Base-by-base conservation (phyloP, 2,329 filamentous ascomycete genomes). In the Fusarium burgessii region DNA sequence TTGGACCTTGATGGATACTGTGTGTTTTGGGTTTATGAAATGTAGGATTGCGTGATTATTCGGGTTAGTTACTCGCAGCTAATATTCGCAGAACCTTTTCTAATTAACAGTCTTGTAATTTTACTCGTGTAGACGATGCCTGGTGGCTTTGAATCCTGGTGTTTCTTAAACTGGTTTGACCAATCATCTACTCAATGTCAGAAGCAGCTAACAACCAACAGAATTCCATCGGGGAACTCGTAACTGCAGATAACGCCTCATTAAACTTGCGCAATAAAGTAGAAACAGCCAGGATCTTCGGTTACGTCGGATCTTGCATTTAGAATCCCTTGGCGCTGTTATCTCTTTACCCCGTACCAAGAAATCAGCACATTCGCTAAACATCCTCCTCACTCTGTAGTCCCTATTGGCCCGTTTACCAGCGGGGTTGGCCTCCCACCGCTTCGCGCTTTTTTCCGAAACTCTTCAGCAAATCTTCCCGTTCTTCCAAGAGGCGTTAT, bases 221-320 rank as follows among this genome's bases (percentile, higher is more conserved):
- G 41, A 43, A 23, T 36, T 36, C 36, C 52, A 49, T 64, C 42
- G 18, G 49, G 59, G 25, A 15, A 65, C 43, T 52, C 62, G 62
- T 60, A 66, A 52, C 45, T 61, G 63, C 63, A 38, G 40, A 46
- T 33, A 66, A 66, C 45, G 41, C 63, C 62, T 47, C 54, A 47
- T 38, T 20, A 36, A 49, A 33, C 32, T 47, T 18, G 47, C 17
- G 17, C 10, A 36, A 14, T 14, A 4, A 35, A 25, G 23, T n/a
- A 20, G 6, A 35, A 29, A 18, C 32, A 25, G 20, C 49, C 14
- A 18, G 43, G 46, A 15, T 41, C 5, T 20, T 27, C 45, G 57
- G 49, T 23, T 35, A 7, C 7, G 32, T 25, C 56, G 55, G 25
- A 32, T 23, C 27, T 17, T n/a, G 13, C 18, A 20, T 27, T 14